Evolutionary conservation across 73 alveolate species (phyloP).

Genomic region (Paramecium sonneborni): DNA sequence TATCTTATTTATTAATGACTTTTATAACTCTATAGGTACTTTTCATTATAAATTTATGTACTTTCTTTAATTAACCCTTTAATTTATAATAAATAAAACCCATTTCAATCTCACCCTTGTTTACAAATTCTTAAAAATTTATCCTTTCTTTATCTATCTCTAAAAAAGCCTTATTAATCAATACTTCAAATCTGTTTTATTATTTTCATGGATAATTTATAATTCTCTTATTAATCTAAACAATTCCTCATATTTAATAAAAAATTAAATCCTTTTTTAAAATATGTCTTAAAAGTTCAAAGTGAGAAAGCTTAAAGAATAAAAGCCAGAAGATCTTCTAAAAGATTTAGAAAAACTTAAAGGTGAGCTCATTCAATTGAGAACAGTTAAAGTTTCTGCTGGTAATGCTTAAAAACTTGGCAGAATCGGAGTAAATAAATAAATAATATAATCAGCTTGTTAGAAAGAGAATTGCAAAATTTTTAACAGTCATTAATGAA

Average conservation of each 20-base stretch:
- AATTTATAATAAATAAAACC: neutral
- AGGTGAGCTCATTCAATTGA: neutral
- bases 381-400: slow-evolving; percentile 30
- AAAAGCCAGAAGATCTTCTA: slow-evolving; percentile 12
- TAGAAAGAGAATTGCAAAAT: slow-evolving; percentile 41
- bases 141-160: neutral
- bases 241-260: slow-evolving; percentile 44
- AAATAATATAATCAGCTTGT: neutral
- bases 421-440: neutral
- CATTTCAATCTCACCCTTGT: slow-evolving; percentile 30
- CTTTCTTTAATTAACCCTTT: slow-evolving; percentile 52
- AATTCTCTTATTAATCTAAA: slow-evolving; percentile 19
- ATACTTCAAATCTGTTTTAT: neutral
- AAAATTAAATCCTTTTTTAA: slow-evolving; percentile 34
- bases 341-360: slow-evolving; percentile 10
- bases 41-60: neutral
- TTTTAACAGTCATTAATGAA: slow-evolving; percentile 20
- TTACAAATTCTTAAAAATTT: neutral
- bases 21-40: slow-evolving; percentile 59
- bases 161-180: neutral
- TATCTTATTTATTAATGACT: slow-evolving; percentile 75
- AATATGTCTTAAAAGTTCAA: slow-evolving; percentile 24
- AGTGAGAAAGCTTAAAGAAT: neutral
- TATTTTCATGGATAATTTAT: neutral
- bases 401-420: slow-evolving; percentile 51